phyloP scores from a whole-genome alignment of 1,139 yeast genomes.

The Geotrichum histeridarum region DNA sequence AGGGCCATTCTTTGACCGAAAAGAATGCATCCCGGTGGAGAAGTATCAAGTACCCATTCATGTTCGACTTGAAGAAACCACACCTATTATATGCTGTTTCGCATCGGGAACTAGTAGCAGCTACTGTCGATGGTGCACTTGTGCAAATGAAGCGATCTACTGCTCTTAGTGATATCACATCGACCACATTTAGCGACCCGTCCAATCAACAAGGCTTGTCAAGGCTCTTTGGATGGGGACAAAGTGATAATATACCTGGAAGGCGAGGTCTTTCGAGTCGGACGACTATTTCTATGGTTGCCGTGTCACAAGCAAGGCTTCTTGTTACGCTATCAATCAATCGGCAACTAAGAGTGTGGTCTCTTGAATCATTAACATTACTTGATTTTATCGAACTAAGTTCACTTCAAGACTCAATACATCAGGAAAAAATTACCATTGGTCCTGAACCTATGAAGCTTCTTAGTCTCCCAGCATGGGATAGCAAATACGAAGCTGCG shows the following conservation, averaged over 20 bases:
- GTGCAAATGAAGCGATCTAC: conserved; percentile 48
- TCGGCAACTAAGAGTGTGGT: conserved; percentile 33
- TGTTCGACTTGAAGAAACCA: conserved; percentile 67
- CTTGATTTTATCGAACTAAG: conserved; percentile 16
- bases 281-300: conserved; percentile 28
- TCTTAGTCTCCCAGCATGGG: conserved; percentile 6
- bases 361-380: conserved; percentile 22
- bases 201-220: conserved; percentile 22
- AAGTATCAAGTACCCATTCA: conserved; percentile 48
- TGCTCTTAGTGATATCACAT: conserved; percentile 25
- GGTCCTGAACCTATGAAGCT: conserved; percentile 17
- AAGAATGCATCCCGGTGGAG: conserved; percentile 29
- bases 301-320: conserved; percentile 18
- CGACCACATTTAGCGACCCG: conserved; percentile 26
- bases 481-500: background rate
- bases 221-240: conserved; percentile 26
- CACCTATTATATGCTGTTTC: conserved; percentile 49
- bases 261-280: conserved; percentile 29
- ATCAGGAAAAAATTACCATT: conserved; percentile 4
- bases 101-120: conserved; percentile 45
- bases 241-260: conserved; percentile 33
- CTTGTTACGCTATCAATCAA: conserved; percentile 32
- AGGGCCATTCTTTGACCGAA: conserved; percentile 19
- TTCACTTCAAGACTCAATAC: background rate
- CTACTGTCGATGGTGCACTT: conserved; percentile 61